Evolutionary conservation across 2,329 filamentous ascomycete species (phyloP).

Genomic region (Annulohypoxylon truncatum): DNA sequence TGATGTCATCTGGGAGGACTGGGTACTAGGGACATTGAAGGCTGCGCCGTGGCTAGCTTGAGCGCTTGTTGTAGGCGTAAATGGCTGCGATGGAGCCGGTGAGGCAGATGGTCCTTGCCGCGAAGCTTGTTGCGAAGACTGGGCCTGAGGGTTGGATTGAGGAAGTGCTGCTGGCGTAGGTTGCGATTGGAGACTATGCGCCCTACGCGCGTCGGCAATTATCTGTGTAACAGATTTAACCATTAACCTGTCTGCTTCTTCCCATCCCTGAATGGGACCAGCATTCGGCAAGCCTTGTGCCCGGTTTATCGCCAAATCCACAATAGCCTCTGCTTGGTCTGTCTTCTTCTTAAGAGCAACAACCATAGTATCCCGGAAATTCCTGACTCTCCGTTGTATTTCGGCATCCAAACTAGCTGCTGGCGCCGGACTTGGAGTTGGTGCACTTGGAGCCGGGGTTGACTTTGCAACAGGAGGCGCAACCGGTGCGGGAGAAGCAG

Average conservation of each 20-base stretch:
- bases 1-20: slow-evolving; percentile 8
- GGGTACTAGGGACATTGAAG: background rate
- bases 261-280: slow-evolving; percentile 47
- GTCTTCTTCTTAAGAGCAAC: slow-evolving; percentile 47
- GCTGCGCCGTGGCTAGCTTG: slow-evolving; percentile 29
- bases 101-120: slow-evolving; percentile 43
- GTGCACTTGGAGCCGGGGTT: slow-evolving; percentile 44
- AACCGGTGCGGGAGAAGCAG: slow-evolving; percentile 44
- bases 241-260: slow-evolving; percentile 49
- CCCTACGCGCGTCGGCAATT: slow-evolving; percentile 47
- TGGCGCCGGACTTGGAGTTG: slow-evolving; percentile 44
- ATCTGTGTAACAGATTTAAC: slow-evolving; percentile 49
- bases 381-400: slow-evolving; percentile 48
- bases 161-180: slow-evolving; percentile 23
- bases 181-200: slow-evolving; percentile 39
- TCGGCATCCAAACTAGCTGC: slow-evolving; percentile 43
- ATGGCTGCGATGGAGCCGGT: slow-evolving; percentile 39
- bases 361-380: slow-evolving; percentile 50
- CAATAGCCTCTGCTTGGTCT: slow-evolving; percentile 48
- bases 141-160: slow-evolving; percentile 31
- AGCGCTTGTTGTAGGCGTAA: slow-evolving; percentile 15
- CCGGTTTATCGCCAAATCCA: slow-evolving; percentile 50
- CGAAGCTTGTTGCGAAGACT: slow-evolving; percentile 31
- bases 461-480: slow-evolving; percentile 34
- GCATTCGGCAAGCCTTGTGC: slow-evolving; percentile 48